Conservation (phyloP, 2,329 filamentous ascomycete species). For the Penicillium paneum region DNA sequence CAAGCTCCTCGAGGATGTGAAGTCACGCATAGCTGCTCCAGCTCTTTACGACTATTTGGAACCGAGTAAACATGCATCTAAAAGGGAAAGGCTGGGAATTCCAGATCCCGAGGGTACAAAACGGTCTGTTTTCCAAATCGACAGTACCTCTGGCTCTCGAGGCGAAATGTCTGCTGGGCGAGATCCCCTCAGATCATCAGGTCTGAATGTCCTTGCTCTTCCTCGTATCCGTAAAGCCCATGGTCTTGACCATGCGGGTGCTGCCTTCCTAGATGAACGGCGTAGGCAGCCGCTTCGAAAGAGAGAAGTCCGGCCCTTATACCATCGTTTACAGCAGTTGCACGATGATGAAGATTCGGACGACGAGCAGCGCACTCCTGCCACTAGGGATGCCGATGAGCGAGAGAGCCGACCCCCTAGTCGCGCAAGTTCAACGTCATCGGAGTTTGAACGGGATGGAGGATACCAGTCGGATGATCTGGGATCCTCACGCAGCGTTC, state of each 20-base stretch:
- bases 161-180: conserved; percentile 42
- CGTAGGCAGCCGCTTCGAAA: conserved; percentile 54
- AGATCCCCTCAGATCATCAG: conserved; percentile 33
- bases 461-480: conserved; percentile 29
- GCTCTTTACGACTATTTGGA: conserved; percentile 77
- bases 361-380: conserved; percentile 68
- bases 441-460: conserved; percentile 50
- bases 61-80: conserved; percentile 74
- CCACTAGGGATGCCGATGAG: conserved; percentile 76
- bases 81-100: conserved; percentile 75
- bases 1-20: conserved; percentile 84
- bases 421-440: conserved; percentile 57
- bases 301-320: conserved; percentile 72
- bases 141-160: conserved; percentile 61
- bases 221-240: conserved; percentile 71
- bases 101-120: conserved; percentile 63
- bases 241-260: conserved; percentile 56
- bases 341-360: conserved; percentile 83
- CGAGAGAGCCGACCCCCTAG: conserved; percentile 78
- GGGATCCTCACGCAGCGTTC: conserved; percentile 10
- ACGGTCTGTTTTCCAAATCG: conserved; percentile 56
- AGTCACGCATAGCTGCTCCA: conserved; percentile 79
- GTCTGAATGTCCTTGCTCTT: conserved; percentile 61
- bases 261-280: conserved; percentile 67
- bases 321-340: conserved; percentile 71